Evolutionary conservation across 2,329 filamentous ascomycete species (phyloP).

Genomic region (Stagonosporopsis cucurbitacearum): DNA sequence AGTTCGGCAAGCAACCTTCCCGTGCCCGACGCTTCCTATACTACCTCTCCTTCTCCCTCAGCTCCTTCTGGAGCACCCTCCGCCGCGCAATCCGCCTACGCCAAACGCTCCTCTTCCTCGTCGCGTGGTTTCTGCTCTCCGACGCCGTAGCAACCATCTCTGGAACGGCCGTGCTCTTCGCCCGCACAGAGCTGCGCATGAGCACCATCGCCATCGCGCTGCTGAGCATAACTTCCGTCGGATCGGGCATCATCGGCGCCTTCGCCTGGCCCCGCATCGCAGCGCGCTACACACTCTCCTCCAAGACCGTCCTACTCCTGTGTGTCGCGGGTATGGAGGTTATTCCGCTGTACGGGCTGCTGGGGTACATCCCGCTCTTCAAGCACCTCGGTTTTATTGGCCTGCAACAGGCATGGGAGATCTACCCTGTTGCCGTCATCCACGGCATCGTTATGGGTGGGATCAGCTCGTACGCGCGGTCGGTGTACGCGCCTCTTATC

Average conservation of each 20-base stretch:
- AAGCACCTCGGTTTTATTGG: slow-evolving; percentile 75
- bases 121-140: slow-evolving; percentile 89
- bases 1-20: slow-evolving; percentile 17
- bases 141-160: slow-evolving; percentile 93
- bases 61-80: slow-evolving; percentile 78
- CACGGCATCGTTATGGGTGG: slow-evolving; percentile 92
- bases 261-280: slow-evolving; percentile 86
- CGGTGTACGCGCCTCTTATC: slow-evolving; percentile 87
- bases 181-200: slow-evolving; percentile 90
- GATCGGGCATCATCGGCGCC: slow-evolving; percentile 81
- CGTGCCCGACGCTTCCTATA: slow-evolving; percentile 54
- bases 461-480: slow-evolving; percentile 85
- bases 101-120: slow-evolving; percentile 77
- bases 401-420: slow-evolving; percentile 87
- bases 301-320: slow-evolving; percentile 82
- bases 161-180: slow-evolving; percentile 91
- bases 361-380: slow-evolving; percentile 82
- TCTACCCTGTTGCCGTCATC: slow-evolving; percentile 84
- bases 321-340: slow-evolving; percentile 87
- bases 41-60: slow-evolving; percentile 83
- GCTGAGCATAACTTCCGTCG: slow-evolving; percentile 89
- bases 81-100: slow-evolving; percentile 71
- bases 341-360: slow-evolving; percentile 85
- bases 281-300: slow-evolving; percentile 67
- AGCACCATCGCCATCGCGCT: slow-evolving; percentile 81